phyloP scores from a whole-genome alignment of 2,329 filamentous ascomycete species.

The Fusarium duplospermum region DNA sequence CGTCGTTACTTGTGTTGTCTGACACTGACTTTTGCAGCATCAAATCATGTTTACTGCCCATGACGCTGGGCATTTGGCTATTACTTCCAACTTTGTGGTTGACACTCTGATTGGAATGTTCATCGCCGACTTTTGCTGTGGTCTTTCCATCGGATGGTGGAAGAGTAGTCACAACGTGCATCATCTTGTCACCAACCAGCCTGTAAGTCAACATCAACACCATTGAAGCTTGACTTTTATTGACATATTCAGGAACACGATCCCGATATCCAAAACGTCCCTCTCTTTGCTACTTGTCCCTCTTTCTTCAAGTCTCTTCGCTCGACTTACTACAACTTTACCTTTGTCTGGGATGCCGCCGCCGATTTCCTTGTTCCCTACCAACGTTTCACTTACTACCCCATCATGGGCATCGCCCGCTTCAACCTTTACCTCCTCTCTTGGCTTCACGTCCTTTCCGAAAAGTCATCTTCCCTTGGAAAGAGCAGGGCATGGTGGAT shows the following conservation, averaged over 20 bases:
- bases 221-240: not conserved
- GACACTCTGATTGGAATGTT: slow-evolving; percentile 73
- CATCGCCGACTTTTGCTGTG: slow-evolving; percentile 73
- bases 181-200: slow-evolving; percentile 73
- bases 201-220: slow-evolving; percentile 49
- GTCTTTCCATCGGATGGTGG: slow-evolving; percentile 76
- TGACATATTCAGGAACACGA: slow-evolving; percentile 59
- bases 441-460: slow-evolving; percentile 72
- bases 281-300: slow-evolving; percentile 75
- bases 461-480: slow-evolving; percentile 66
- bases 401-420: slow-evolving; percentile 73
- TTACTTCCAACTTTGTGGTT: slow-evolving; percentile 67
- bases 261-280: slow-evolving; percentile 73
- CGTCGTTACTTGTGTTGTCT: fast-evolving
- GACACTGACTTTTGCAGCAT: slow-evolving; percentile 57
- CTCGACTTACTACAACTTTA: slow-evolving; percentile 74
- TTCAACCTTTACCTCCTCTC: slow-evolving; percentile 79
- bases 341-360: slow-evolving; percentile 71
- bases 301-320: slow-evolving; percentile 72
- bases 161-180: slow-evolving; percentile 77
- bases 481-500: slow-evolving; percentile 72
- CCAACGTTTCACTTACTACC: slow-evolving; percentile 77
- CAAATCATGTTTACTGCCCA: slow-evolving; percentile 77
- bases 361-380: slow-evolving; percentile 69
- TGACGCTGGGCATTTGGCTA: slow-evolving; percentile 72